Conservation (phyloP, 441 rosid genomes). For the Erodium moschatum region DNA sequence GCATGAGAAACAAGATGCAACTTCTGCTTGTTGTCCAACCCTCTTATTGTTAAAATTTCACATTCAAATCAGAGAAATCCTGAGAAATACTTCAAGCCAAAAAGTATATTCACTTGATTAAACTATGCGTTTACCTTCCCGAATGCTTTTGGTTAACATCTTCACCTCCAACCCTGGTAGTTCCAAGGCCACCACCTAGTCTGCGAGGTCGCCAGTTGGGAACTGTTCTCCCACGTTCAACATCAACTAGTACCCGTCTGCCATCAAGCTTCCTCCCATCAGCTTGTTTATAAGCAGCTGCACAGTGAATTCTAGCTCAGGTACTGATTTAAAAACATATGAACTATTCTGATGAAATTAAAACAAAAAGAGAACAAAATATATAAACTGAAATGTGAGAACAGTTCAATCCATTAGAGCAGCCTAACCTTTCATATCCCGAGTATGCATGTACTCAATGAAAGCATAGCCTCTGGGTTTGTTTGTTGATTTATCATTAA, state of each 20-base stretch:
- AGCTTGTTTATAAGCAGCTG: constrained; percentile 94
- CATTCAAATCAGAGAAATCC: background rate
- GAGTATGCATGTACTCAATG: constrained; percentile 78
- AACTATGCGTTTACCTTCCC: constrained; percentile 27
- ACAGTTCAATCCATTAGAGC: constrained; percentile 13
- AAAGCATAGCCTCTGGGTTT: constrained; percentile 91
- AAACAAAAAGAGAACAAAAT: no score
- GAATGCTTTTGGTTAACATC: constrained; percentile 45
- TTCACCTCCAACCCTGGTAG: constrained; percentile 74
- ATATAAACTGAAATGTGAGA: background rate
- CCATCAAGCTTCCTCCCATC: constrained; percentile 95
- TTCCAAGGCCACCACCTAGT: constrained; percentile 95
- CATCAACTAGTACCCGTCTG: constrained; percentile 90
- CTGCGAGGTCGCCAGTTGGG: constrained; percentile 98
- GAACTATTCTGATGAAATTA: no score
- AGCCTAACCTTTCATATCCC: constrained; percentile 81
- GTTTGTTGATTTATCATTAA: constrained; percentile 55
- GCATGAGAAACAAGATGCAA: constrained; percentile 1
- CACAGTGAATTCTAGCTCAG: constrained; percentile 19
- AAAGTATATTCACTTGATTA: background rate
- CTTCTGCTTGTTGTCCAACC: background rate
- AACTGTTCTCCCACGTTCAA: constrained; percentile 88
- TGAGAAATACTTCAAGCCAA: background rate
- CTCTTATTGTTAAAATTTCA: background rate
- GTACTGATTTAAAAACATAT: background rate